Conservation (phyloP, 257 asterid genomes). For the Solanum neorickii region DNA sequence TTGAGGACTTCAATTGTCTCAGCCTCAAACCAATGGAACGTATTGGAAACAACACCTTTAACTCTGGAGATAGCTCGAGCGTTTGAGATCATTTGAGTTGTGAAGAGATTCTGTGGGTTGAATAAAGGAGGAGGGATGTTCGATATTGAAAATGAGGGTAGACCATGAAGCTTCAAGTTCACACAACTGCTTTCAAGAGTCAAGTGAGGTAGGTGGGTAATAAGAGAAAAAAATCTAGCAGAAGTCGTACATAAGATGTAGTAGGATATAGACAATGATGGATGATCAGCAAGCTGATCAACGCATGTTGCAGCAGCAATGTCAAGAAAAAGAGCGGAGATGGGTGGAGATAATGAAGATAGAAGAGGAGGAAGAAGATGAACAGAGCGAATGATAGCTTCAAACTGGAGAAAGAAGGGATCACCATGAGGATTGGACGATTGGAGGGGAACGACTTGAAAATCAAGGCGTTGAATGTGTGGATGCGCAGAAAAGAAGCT, state of each 20-base stretch:
- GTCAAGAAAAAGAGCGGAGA: slow-evolving; percentile 15
- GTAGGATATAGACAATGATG: background rate
- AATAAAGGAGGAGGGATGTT: slow-evolving; percentile 24
- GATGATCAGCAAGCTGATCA: slow-evolving; percentile 4
- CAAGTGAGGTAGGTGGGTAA: slow-evolving; percentile 9
- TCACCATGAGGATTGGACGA: background rate
- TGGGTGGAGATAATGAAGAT: slow-evolving; percentile 6
- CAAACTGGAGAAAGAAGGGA: slow-evolving; percentile 13
- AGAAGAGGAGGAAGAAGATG: slow-evolving; percentile 9
- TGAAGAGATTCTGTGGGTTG: slow-evolving; percentile 10
- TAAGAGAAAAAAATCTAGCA: slow-evolving; percentile 5
- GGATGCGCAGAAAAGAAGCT: slow-evolving; percentile 10
- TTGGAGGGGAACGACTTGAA: background rate
- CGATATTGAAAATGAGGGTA: slow-evolving; percentile 14
- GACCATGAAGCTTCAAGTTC: slow-evolving; percentile 11
- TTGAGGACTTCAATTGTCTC: slow-evolving; percentile 25
- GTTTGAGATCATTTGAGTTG: slow-evolving; percentile 15
- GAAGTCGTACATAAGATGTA: background rate
- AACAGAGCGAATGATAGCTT: slow-evolving; percentile 3
- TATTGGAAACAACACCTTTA: slow-evolving; percentile 25
- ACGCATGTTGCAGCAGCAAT: slow-evolving; percentile 1
- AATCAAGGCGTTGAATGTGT: slow-evolving; percentile 18
- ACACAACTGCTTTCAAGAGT: background rate
- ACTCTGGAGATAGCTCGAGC: slow-evolving; percentile 14
- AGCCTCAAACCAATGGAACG: slow-evolving; percentile 20